Evolutionary conservation across 192 early-diverging fungal species (phyloP).

Genomic region (Coemansia sp.): DNA sequence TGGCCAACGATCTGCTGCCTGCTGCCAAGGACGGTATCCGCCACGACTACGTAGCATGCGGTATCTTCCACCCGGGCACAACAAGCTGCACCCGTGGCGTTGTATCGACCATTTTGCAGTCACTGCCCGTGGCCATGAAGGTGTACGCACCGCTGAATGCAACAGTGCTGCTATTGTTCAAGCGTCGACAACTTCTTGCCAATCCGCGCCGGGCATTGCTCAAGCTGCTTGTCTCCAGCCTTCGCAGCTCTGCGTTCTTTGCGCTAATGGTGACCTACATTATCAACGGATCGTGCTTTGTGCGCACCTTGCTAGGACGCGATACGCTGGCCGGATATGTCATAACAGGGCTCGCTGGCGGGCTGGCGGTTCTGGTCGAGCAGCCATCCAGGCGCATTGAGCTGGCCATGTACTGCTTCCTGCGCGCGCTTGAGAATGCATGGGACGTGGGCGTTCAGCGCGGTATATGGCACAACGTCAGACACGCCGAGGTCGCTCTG

Average conservation of each 20-base stretch:
- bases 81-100: slow-evolving; percentile 52
- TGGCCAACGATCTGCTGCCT: slow-evolving; percentile 56
- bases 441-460: slow-evolving; percentile 65
- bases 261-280: slow-evolving; percentile 55
- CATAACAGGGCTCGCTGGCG: slow-evolving; percentile 57
- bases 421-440: slow-evolving; percentile 71
- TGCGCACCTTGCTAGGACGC: slow-evolving; percentile 54
- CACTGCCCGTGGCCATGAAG: slow-evolving; percentile 58
- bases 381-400: slow-evolving; percentile 68
- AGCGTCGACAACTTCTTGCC: slow-evolving; percentile 53
- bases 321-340: slow-evolving; percentile 58
- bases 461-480: slow-evolving; percentile 62
- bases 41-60: slow-evolving; percentile 61
- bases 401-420: slow-evolving; percentile 80
- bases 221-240: slow-evolving; percentile 56
- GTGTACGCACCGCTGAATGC: slow-evolving; percentile 67
- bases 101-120: slow-evolving; percentile 40
- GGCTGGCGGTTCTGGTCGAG: slow-evolving; percentile 63
- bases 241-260: slow-evolving; percentile 64
- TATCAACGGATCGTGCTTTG: slow-evolving; percentile 56
- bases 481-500: slow-evolving; percentile 69
- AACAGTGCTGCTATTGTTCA: slow-evolving; percentile 53
- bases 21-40: slow-evolving; percentile 45
- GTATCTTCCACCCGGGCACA: slow-evolving; percentile 62
- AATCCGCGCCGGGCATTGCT: slow-evolving; percentile 57